Conservation (phyloP, 23 red algal species). For the Chondrus crispus region DNA sequence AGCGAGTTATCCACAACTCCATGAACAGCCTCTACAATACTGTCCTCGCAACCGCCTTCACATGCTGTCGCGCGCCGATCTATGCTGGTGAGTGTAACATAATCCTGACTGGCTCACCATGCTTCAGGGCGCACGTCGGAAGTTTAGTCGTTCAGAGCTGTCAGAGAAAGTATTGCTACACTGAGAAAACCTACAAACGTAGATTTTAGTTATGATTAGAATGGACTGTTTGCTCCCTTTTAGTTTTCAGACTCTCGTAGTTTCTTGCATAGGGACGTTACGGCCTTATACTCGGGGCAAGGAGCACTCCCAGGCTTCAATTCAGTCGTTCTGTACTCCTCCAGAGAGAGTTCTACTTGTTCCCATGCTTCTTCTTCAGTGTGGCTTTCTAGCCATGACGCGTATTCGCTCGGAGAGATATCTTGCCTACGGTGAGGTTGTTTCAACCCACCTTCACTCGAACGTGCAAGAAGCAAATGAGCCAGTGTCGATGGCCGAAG, state of each 20-base stretch:
- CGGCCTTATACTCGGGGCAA: conserved; percentile 30
- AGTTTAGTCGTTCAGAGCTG: too few species aligned
- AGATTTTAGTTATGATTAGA: too few species aligned
- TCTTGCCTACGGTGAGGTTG: conserved; percentile 56
- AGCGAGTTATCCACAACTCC: too few species aligned
- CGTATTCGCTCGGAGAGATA: conserved; percentile 15
- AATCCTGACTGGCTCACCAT: too few species aligned
- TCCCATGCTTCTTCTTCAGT: conserved; percentile 41
- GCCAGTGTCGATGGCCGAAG: conserved; percentile 33
- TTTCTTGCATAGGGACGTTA: conserved; percentile 6
- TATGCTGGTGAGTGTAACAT: too few species aligned
- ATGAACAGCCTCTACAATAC: too few species aligned
- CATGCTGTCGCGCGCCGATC: too few species aligned
- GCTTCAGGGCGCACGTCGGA: too few species aligned
- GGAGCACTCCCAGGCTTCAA: background rate
- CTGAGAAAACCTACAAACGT: too few species aligned
- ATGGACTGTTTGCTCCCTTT: too few species aligned
- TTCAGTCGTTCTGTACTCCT: background rate
- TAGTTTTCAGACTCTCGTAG: background rate
- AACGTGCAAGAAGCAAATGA: conserved; percentile 22
- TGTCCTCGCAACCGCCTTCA: too few species aligned
- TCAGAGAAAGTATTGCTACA: too few species aligned
- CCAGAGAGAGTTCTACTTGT: conserved; percentile 24
- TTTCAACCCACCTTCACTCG: background rate
- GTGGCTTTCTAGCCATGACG: conserved; percentile 22